Evolutionary conservation across 2,329 filamentous ascomycete species (phyloP), one percentile per base, ranked within the genome.

Genomic region (Pestalotiopsis sp.): DNA sequence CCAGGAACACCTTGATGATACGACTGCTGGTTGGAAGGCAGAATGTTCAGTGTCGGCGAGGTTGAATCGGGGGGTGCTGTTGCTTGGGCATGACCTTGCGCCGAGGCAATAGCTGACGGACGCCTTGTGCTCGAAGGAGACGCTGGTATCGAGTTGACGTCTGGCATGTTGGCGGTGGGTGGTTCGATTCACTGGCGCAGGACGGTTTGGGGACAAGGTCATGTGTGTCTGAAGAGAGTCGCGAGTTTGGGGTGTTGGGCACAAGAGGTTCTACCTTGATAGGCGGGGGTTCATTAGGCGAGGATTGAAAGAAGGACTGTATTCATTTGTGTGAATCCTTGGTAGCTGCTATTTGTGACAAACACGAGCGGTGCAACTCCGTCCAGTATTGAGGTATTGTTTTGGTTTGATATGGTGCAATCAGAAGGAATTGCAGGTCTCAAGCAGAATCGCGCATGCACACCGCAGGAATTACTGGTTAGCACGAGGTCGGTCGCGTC

Each of bases 41-140:
- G 83, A 72, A 90, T 86, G 70, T 89, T 86, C 38, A 88, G 80
- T 14, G 84, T 83, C 6, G 85, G 80, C 27, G 83, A 81, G 5
- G 73, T 68, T 2, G 84, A 70, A 13, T 70, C 70, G 4, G 74
- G 74, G 9, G 75, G 71, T 4, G 81, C 77, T 27, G 81, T 80
- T 13, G 70, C 64, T 11, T 70, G 62, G 52, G 63, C 63, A 25
- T 74, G 73, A 14, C 71, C 66, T 27, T 71, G 73, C 25, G 66
- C 38, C 52, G 84, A 84, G 68, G 84, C 82, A 68, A 79, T 79
- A 23, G 80, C 78, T 38, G 85, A 85, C 57, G 82, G 77, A 62
- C 85, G 84, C 63, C 83, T 80, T 25, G 83, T 68, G 40, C 56
- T 63, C 27, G 62, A 61, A 11, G 66, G 58, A 20, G 68, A 68